Conservation (phyloP, 768 basidiomycete genomes). For the Serendipita sp. region DNA sequence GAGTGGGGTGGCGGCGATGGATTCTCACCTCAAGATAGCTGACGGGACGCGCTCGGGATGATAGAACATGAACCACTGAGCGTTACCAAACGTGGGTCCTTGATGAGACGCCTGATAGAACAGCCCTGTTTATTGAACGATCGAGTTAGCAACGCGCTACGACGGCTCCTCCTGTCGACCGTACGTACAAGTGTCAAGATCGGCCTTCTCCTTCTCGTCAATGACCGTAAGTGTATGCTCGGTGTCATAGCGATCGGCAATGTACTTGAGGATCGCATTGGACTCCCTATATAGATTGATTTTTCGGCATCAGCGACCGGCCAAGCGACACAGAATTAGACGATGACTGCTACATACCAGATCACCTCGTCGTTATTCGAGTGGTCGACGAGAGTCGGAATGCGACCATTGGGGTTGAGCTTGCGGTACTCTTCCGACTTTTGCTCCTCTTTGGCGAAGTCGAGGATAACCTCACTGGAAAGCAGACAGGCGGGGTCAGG, state of each 20-base stretch:
- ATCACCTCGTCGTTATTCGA: conserved; percentile 12
- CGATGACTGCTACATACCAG: too few species aligned
- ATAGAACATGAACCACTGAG: conserved; percentile 12
- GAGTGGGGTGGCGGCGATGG: too few species aligned
- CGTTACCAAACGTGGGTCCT: conserved; percentile 9
- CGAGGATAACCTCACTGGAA: conserved; percentile 5
- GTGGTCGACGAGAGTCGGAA: conserved; percentile 15
- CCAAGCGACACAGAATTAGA: conserved; percentile 8
- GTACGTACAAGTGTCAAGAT: conserved; percentile 6
- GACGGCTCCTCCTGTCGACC: neutral
- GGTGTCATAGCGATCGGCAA: conserved; percentile 8
- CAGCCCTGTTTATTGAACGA: conserved; percentile 4
- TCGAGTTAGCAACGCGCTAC: too few species aligned
- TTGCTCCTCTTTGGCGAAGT: conserved; percentile 8
- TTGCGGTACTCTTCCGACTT: conserved; percentile 7
- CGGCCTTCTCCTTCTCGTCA: conserved; percentile 8
- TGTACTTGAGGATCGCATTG: conserved; percentile 10
- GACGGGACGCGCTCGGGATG: conserved; percentile 12
- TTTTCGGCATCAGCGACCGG: neutral
- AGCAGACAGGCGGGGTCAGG: too few species aligned
- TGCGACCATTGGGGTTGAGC: conserved; percentile 10
- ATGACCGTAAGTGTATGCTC: conserved; percentile 8
- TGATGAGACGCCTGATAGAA: conserved; percentile 11
- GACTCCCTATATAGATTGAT: neutral
- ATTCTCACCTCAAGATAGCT: conserved; percentile 10